phyloP scores from a whole-genome alignment of 306 rosid genomes.

The Sesbania bispinosa region DNA sequence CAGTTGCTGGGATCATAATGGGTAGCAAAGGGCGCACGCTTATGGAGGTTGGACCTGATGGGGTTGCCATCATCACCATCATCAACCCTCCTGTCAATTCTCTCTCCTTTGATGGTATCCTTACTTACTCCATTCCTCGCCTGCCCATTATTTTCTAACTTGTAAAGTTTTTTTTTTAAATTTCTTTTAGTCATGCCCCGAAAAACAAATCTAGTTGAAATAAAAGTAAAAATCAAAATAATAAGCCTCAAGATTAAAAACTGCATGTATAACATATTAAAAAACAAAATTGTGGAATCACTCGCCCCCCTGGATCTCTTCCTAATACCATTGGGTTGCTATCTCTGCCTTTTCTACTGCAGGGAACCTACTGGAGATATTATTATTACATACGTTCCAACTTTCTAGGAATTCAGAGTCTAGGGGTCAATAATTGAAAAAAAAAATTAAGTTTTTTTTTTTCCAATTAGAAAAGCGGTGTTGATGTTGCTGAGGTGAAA shows the following conservation, averaged over 20 bases:
- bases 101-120: slow-evolving; percentile 81
- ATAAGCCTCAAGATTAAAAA: no score
- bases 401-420: background rate
- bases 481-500: background rate
- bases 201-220: no score
- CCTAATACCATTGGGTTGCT: no score
- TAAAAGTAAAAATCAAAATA: no score
- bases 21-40: slow-evolving; percentile 51
- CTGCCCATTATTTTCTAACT: background rate
- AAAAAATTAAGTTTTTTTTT: background rate
- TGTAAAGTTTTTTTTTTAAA: background rate
- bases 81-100: slow-evolving; percentile 96
- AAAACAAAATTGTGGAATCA: no score
- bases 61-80: slow-evolving; percentile 85
- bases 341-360: background rate
- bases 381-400: background rate
- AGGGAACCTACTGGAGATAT: background rate
- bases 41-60: slow-evolving; percentile 84
- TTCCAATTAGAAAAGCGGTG: background rate
- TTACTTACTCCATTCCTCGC: background rate
- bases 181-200: background rate
- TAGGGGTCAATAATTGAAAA: background rate
- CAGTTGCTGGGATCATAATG: slow-evolving; percentile 53
- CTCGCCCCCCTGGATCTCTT: no score
- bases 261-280: no score